Conservation (phyloP, 805 yeast genomes). For the Jamesozyma piceae region DNA sequence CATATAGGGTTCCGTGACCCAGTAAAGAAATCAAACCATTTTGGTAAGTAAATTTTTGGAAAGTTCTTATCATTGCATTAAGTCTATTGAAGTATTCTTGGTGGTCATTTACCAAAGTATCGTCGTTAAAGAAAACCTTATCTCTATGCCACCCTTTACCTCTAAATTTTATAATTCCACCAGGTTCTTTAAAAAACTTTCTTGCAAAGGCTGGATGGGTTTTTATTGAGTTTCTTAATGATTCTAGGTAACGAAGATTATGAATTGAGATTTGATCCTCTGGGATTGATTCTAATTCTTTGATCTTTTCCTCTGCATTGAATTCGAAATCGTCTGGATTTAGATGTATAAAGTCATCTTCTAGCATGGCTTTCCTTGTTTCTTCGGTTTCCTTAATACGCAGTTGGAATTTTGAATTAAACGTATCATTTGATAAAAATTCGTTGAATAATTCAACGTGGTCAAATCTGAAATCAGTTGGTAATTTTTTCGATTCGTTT, state of each 20-base stretch:
- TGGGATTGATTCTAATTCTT: constrained; percentile 18
- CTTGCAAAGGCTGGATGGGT: constrained; percentile 29
- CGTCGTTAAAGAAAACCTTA: constrained; percentile 50
- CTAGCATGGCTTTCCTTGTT: constrained; percentile 2
- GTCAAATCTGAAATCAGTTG: constrained; percentile 13
- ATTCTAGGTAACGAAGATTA: constrained; percentile 27
- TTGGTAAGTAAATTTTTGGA: constrained; percentile 40
- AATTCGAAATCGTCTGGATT: constrained; percentile 22
- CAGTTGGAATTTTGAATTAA: constrained; percentile 8
- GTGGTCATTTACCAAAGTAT: constrained; percentile 32
- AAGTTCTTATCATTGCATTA: constrained; percentile 43
- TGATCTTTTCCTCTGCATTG: constrained; percentile 19
- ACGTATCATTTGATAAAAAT: constrained; percentile 11
- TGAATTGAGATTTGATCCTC: constrained; percentile 18
- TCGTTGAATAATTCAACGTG: constrained; percentile 11
- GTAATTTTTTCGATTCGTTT: constrained; percentile 7
- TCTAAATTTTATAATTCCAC: constrained; percentile 14
- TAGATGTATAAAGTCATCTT: constrained; percentile 12
- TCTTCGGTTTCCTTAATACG: constrained; percentile 9
- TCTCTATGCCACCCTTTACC: constrained; percentile 41
- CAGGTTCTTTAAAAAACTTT: constrained; percentile 32
- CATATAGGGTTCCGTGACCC: constrained; percentile 56
- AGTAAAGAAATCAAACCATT: constrained; percentile 48
- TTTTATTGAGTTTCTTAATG: constrained; percentile 29
- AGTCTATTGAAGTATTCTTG: constrained; percentile 16